Conservation (phyloP, 106 monocot species). For the Apostasia ramifera region DNA sequence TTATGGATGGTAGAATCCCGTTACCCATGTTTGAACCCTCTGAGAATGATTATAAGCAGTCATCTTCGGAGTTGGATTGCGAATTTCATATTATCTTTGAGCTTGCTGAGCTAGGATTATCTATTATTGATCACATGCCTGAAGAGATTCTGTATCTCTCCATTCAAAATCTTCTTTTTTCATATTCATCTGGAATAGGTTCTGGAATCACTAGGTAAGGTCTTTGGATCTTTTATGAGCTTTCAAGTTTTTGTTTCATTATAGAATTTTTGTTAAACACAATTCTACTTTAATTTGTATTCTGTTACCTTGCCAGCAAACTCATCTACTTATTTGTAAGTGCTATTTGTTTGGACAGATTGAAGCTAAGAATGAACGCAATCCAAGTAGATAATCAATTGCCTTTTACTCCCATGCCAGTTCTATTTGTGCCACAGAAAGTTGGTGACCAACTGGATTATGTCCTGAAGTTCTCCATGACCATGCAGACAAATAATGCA, state of each 20-base stretch:
- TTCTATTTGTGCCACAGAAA: slow-evolving; percentile 64
- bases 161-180: slow-evolving; percentile 53
- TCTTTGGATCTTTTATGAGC: not conserved
- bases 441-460: slow-evolving; percentile 54
- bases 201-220: slow-evolving; percentile 83
- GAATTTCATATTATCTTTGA: slow-evolving; percentile 88
- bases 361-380: slow-evolving; percentile 69
- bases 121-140: slow-evolving; percentile 82
- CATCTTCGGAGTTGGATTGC: slow-evolving; percentile 33
- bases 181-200: slow-evolving; percentile 84
- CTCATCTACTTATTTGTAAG: not conserved
- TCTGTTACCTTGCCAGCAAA: no score
- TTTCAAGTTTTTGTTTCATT: not conserved
- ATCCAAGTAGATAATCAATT: slow-evolving; percentile 92
- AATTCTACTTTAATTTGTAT: not conserved
- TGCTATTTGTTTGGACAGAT: slow-evolving; percentile 38
- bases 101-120: slow-evolving; percentile 74
- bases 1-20: slow-evolving; percentile 16
- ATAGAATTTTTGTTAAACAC: not conserved
- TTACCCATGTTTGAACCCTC: slow-evolving; percentile 38
- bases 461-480: slow-evolving; percentile 71
- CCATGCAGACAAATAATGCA: slow-evolving; percentile 74
- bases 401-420: slow-evolving; percentile 93
- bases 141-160: slow-evolving; percentile 90
- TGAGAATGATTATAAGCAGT: slow-evolving; percentile 31